Base-by-base conservation (phyloP, 73 alveolate species). In the Strombidium stylifer region DNA sequence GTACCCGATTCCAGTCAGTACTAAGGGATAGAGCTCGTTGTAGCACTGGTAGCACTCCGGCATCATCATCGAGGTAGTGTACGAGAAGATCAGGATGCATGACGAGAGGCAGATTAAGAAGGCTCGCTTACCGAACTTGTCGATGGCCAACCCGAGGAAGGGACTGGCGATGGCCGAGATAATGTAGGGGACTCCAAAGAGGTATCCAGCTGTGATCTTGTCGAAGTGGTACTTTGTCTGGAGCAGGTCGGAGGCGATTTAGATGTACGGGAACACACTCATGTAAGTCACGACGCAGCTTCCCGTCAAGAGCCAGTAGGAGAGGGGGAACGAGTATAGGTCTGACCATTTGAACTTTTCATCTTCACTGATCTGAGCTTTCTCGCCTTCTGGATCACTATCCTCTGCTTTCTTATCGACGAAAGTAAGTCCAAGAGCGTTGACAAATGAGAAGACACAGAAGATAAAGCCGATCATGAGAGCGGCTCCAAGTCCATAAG, bases 81-180 rank as follows among this genome's bases (percentile, higher is more conserved):
- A 90, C 8, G 84, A 60, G 0, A 49, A 68, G 24, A 82, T n/a
- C 23, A 86, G 53, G 28, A 54, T 12, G 12, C 71, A 62, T 8
- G 86, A 57, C 11, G 77, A 1, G n/a, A 75, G 8, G 14, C 51
- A 46, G 10, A 69, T 51, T 11, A 86, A 52, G 34, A 27, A 32
- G 6, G 80, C 86, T 81, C 93, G 82, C 35, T 64, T 36, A 39
- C 94, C 94, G 34, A 91, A 65, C 37, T 42, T 53, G 58, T 77
- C 94, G n/a, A 78, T 75, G 28, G 76, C 25, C 0, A 60, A 27
- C 28, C 98, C 98, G 18, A 91, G 40, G 37, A 82, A 41, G 0
- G 98, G 98, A 34, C 94, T 86, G 1, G 69, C 51, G 48, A 73
- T 74, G 2, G 96, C 91, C n/a, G 93, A 67, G 28, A 91, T 81